Evolutionary conservation across 2,329 filamentous ascomycete species (phyloP), one percentile per base, ranked within the genome.

Genomic region (Claviceps capensis): DNA sequence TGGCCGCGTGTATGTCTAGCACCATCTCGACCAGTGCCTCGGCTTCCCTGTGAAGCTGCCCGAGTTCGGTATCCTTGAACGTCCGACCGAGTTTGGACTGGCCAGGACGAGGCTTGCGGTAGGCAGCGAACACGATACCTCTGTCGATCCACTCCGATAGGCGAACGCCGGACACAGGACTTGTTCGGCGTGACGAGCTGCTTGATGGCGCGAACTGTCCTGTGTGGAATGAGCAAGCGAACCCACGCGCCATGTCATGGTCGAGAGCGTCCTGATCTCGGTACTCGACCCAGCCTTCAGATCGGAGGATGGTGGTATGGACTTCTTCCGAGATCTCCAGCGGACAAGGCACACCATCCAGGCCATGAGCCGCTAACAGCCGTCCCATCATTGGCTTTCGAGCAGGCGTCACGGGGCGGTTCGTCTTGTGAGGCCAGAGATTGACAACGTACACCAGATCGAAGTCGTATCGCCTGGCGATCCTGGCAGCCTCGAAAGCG

Each of bases 401-500:
- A 13, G 51, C 49, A 11, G 58, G 53, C 11, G 46, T 53, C 16
- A 34, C 30, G 30, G 47, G 9, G 17, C 5, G 8, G 3, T 43
- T 11, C 11, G 9, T 23, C 47, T 56, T 53, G 22, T 63, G 61
- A 22, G 78, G 77, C 77, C 78, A 80, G 14, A 81, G 64, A 55
- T 76, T 79, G 55, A 80, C 72, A 34, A 81, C 71, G 56, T 81
- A 82, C 13, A 81, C 69, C 23, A 81, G 67, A 56, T 79, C 75
- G 50, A 82, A 79, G 50, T 76, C 69, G 61, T 79, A 79, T 50
- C 73, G 72, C 4, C 67, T 70, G 5, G 78, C 78, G 41, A 82
- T 77, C 36, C 74, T 68, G 1, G 76, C 76, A 7, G 75, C 75
- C 60, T 77, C 72, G 47, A 77, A 72, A 7, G 77, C 77, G 2